These are phyloP conservation scores for Magnusiomyces sp. DNA, from an alignment of 1,139 yeast species.

Conservation along the genomic window DNA sequence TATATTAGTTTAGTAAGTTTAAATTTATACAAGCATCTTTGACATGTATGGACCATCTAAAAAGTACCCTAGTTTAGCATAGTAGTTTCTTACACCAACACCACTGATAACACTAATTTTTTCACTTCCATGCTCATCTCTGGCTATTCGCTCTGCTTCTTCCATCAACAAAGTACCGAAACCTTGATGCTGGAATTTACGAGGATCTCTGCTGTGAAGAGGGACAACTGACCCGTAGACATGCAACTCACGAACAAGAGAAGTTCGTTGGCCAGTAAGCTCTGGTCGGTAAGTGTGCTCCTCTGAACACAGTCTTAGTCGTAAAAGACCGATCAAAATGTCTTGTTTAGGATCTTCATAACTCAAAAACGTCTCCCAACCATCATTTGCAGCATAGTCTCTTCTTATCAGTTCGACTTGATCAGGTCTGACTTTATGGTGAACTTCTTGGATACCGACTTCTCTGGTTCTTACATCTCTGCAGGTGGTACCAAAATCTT, in stretches of 20 bases:
- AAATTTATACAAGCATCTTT: conserved; percentile 35
- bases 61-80: conserved; percentile 81
- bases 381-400: conserved; percentile 95
- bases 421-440: conserved; percentile 93
- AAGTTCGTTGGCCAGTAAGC: conserved; percentile 73
- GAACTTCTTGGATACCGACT: conserved; percentile 98
- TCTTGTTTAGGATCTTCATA: conserved; percentile 98
- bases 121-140: conserved; percentile 87
- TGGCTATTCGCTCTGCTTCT: conserved; percentile 93
- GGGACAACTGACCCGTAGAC: conserved; percentile 98
- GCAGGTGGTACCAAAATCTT: conserved; percentile 92
- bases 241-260: conserved; percentile 90
- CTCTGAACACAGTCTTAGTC: conserved; percentile 83
- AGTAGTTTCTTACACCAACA: conserved; percentile 95
- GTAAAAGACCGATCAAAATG: conserved; percentile 79
- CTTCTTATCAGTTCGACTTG: conserved; percentile 93
- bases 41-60: conserved; percentile 98
- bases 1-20: conserved; percentile 18
- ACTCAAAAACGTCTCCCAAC: conserved; percentile 96
- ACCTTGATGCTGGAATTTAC: conserved; percentile 98
- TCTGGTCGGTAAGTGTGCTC: conserved; percentile 89
- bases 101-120: conserved; percentile 94
- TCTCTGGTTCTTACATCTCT: conserved; percentile 98
- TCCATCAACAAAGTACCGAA: conserved; percentile 97
- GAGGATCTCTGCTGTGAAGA: conserved; percentile 91